Evolutionary conservation across 306 rosid genomes (phyloP).

Genomic region (Fragaria ananassa): DNA sequence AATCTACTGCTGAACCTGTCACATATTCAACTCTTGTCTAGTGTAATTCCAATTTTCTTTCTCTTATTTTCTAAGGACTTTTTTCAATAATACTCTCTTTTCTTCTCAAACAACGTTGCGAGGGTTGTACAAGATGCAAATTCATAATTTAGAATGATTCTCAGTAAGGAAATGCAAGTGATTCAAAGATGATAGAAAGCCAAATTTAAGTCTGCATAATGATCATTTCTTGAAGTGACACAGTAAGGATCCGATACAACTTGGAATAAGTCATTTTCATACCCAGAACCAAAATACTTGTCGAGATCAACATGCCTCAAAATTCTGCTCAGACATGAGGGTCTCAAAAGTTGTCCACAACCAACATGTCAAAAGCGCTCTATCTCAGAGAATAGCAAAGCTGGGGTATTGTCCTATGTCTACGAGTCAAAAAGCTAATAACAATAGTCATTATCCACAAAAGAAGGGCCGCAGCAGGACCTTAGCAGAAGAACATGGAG

Average conservation of each 20-base stretch:
- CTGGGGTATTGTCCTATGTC: constrained; percentile 21
- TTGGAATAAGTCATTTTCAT: background rate
- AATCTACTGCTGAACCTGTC: constrained; percentile 25
- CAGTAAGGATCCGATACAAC: background rate
- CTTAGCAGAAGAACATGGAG: constrained; percentile 88
- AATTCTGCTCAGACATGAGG: background rate
- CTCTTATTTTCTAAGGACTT: background rate
- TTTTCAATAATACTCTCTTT: background rate
- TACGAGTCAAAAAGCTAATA: constrained; percentile 11
- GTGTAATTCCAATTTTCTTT: background rate
- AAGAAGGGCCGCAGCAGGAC: constrained; percentile 7
- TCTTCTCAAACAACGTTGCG: background rate
- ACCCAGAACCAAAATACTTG: background rate
- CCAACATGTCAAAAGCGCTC: constrained; percentile 5
- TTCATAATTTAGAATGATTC: background rate
- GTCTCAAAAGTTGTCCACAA: constrained; percentile 6
- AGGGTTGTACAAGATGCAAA: background rate
- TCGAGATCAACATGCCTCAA: background rate
- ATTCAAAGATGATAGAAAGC: background rate
- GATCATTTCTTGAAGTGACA: background rate
- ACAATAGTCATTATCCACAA: constrained; percentile 25
- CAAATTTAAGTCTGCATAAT: background rate
- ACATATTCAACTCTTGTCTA: background rate
- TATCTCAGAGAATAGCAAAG: constrained; percentile 26
- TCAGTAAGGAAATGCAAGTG: background rate